Conservation (phyloP, 1,284 basidiomycete species). For the Heterobasidion occidentale region DNA sequence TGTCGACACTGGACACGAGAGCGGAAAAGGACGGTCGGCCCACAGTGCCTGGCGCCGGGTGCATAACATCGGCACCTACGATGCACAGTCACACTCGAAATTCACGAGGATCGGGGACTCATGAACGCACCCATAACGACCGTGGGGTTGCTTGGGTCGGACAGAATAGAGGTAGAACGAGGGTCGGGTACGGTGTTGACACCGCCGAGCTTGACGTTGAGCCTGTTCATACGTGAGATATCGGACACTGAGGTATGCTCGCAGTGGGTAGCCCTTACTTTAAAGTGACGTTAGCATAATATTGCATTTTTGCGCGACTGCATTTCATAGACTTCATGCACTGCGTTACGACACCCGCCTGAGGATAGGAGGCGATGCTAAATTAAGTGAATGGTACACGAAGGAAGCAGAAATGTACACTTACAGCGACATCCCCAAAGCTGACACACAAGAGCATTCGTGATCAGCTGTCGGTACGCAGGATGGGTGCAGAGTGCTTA, state of each 20-base stretch:
- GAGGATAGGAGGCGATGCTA: background rate
- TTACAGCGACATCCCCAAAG: conserved; percentile 63
- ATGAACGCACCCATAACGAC: conserved; percentile 60
- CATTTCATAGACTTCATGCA: conserved; percentile 63
- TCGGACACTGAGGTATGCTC: background rate
- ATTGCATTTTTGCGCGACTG: conserved; percentile 56
- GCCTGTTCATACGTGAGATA: conserved; percentile 28
- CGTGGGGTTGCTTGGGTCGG: conserved; percentile 61
- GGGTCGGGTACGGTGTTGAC: conserved; percentile 69
- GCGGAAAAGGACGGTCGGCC: conserved; percentile 71
- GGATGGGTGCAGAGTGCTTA: conserved; percentile 23
- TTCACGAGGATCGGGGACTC: background rate
- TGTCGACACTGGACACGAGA: conserved; percentile 68
- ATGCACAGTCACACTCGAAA: background rate
- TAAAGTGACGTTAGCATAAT: conserved; percentile 72
- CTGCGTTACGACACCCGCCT: conserved; percentile 68
- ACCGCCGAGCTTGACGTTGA: conserved; percentile 77
- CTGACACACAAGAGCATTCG: conserved; percentile 24
- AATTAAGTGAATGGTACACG: too few species aligned
- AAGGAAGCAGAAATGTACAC: background rate
- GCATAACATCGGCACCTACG: conserved; percentile 67
- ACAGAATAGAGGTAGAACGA: conserved; percentile 47
- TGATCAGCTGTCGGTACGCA: background rate
- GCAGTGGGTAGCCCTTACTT: conserved; percentile 45
- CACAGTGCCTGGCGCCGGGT: conserved; percentile 68